These are phyloP conservation scores for Pleoardoris graminearum DNA, from an alignment of 2,329 filamentous ascomycete species.

Conservation along the genomic window DNA sequence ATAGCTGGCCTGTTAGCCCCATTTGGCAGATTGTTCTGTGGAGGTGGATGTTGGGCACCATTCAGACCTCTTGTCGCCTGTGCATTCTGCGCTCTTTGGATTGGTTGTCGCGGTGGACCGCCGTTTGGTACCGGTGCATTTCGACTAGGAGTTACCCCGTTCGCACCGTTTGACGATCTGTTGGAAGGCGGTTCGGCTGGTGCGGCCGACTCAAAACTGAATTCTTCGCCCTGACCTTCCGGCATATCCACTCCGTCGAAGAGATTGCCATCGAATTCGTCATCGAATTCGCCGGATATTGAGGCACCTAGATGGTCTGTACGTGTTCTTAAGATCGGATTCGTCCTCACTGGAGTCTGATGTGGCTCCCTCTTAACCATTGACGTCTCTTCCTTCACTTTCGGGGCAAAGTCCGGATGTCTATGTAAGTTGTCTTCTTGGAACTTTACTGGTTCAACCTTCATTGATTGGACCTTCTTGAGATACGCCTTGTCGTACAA, in stretches of 20 bases:
- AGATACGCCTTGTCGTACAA: slow-evolving; percentile 97
- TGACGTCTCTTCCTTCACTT: slow-evolving; percentile 38
- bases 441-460: slow-evolving; percentile 76
- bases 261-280: slow-evolving; percentile 59
- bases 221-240: slow-evolving; percentile 66
- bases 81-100: slow-evolving; percentile 28
- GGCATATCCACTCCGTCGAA: slow-evolving; percentile 61
- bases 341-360: slow-evolving; percentile 27
- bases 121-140: slow-evolving; percentile 27
- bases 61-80: slow-evolving; percentile 27
- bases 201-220: slow-evolving; percentile 33
- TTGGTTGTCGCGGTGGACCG: slow-evolving; percentile 24
- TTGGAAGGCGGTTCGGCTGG: too few relatives aligned
- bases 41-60: slow-evolving; percentile 23
- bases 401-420: slow-evolving; percentile 69
- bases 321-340: slow-evolving; percentile 29
- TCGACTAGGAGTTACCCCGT: slow-evolving; percentile 23
- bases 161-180: slow-evolving; percentile 16
- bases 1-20: slow-evolving; percentile 22
- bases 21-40: slow-evolving; percentile 33
- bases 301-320: slow-evolving; percentile 42
- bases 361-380: slow-evolving; percentile 35
- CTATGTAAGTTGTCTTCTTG: slow-evolving; percentile 79
- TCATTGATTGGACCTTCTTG: slow-evolving; percentile 85
- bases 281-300: slow-evolving; percentile 53